Percentiles rank a stretch among this genome's conserved stretches.
Conservation (phyloP, 306 rosid species). For the Vigna reflexopilosa region DNA sequence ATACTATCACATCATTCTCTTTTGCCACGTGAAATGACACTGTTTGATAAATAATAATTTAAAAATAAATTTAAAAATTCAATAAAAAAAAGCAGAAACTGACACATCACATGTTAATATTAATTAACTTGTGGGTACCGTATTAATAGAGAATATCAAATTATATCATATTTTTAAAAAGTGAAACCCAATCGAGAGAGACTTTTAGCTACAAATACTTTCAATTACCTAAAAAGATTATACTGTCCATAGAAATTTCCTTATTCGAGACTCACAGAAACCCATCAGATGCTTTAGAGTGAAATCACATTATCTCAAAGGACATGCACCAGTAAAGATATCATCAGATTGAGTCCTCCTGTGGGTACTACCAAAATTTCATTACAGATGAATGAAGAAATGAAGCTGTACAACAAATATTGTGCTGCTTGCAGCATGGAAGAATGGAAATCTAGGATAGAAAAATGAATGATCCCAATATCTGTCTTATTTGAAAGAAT, state of each 20-base stretch:
- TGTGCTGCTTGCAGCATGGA: constrained; percentile 64
- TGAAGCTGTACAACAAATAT: constrained; percentile 90
- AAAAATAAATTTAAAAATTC: too few species aligned
- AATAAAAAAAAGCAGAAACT: too few species aligned
- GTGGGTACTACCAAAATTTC: constrained; percentile 83
- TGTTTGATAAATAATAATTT: too few species aligned
- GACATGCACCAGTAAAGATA: constrained; percentile 42
- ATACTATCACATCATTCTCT: too few species aligned
- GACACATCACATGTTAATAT: too few species aligned
- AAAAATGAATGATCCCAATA: constrained; percentile 60
- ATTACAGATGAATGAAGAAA: constrained; percentile 91
- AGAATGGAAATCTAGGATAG: constrained; percentile 57
- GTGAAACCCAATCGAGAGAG: too few species aligned
- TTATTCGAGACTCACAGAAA: constrained; percentile 42
- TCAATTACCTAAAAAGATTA: neutral
- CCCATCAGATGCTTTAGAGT: constrained; percentile 49
- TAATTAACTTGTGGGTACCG: too few species aligned
- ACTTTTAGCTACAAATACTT: neutral
- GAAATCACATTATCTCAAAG: constrained; percentile 45
- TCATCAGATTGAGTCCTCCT: constrained; percentile 47
- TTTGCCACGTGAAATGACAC: too few species aligned
- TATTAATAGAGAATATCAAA: too few species aligned
- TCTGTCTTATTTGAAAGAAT: constrained; percentile 74
- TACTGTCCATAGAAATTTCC: neutral
- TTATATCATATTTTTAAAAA: too few species aligned